These are phyloP conservation scores for Penstemon eatonii DNA, from an alignment of 257 asterid genomes.

Conservation along the genomic window DNA sequence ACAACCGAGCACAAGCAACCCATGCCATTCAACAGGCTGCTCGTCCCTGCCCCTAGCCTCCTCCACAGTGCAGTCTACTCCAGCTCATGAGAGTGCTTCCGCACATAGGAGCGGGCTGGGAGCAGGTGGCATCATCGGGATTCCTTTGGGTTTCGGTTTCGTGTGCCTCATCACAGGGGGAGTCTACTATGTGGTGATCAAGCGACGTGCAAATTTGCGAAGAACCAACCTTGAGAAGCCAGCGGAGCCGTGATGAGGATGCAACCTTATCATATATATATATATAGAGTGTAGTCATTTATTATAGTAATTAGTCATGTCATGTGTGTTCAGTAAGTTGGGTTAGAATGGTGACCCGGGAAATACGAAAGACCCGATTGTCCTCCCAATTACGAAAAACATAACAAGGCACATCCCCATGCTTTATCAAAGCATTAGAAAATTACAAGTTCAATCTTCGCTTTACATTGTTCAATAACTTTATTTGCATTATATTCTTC, in stretches of 20 bases:
- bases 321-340: too few relatives aligned
- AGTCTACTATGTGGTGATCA: conserved; percentile 35
- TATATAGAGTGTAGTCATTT: background rate
- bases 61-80: conserved; percentile 36
- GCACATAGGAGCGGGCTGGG: conserved; percentile 16
- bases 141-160: conserved; percentile 32
- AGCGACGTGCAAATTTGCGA: conserved; percentile 32
- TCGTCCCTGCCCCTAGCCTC: conserved; percentile 44
- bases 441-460: too few relatives aligned
- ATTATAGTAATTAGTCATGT: too few relatives aligned
- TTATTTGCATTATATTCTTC: too few relatives aligned
- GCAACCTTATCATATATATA: background rate
- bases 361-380: too few relatives aligned
- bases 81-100: conserved; percentile 35
- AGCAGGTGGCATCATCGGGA: conserved; percentile 37
- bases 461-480: too few relatives aligned
- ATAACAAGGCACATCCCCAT: too few relatives aligned
- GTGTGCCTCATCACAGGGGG: conserved; percentile 40
- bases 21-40: conserved; percentile 25
- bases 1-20: conserved; percentile 23
- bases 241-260: conserved; percentile 21
- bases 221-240: conserved; percentile 29
- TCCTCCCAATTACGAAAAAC: too few relatives aligned
- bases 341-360: too few relatives aligned
- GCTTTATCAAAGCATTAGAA: too few relatives aligned